Percentiles rank a stretch among this genome's conserved stretches.
Evolutionary conservation across 345 rosid species (phyloP).

Genomic region (Psidium friedrichsthalianum): DNA sequence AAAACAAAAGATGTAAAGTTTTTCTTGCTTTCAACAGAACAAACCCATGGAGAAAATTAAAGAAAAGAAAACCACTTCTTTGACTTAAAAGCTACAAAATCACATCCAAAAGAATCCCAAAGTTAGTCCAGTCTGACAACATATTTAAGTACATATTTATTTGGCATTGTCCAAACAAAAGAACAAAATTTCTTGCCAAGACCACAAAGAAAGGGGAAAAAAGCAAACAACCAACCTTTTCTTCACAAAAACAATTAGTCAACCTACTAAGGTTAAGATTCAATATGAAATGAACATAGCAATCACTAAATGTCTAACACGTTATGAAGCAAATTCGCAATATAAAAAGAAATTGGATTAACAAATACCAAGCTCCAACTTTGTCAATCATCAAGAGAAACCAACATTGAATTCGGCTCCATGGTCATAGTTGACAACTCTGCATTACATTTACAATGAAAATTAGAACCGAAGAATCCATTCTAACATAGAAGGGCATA

Average conservation of each 20-base stretch:
- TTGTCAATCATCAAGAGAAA: not conserved
- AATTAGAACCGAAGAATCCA: not conserved
- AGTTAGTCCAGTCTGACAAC: not conserved
- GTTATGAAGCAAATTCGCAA: not conserved
- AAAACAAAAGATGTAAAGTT: not conserved
- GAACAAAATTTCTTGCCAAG: not conserved
- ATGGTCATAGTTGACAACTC: not conserved
- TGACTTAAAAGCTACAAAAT: constrained; percentile 10
- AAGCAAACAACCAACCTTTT: not conserved
- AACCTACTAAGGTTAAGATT: not conserved
- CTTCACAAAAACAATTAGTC: not conserved
- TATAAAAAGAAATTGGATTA: not conserved
- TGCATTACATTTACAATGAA: not conserved
- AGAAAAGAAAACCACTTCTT: not conserved
- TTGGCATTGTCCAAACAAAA: not conserved
- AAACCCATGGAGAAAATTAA: not conserved
- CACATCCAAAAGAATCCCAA: constrained; percentile 26
- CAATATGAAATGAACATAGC: not conserved
- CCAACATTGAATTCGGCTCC: not conserved
- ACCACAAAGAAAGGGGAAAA: not conserved
- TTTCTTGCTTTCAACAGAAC: not conserved
- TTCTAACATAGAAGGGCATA: not conserved
- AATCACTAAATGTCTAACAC: not conserved
- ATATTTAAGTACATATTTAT: not conserved
- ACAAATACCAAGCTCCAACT: not conserved